Conservation (phyloP, 495 filamentous ascomycete species). For the Aspergillus avenaceus region DNA sequence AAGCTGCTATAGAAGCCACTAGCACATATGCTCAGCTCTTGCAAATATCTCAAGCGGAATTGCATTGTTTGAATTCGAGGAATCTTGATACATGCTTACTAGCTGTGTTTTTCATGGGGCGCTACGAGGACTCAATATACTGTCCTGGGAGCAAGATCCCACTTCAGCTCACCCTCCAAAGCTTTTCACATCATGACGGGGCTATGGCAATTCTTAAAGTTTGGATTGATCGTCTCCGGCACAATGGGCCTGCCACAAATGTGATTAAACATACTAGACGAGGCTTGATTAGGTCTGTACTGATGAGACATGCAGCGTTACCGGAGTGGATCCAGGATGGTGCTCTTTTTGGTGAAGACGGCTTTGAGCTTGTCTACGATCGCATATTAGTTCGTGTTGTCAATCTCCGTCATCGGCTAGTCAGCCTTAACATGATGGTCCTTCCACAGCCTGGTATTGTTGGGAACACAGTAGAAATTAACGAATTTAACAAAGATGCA, state of each 20-base stretch:
- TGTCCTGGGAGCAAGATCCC: background rate
- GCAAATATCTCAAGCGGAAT: background rate
- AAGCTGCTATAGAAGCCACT: background rate
- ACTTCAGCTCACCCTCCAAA: background rate
- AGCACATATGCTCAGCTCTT: background rate
- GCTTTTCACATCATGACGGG: constrained; percentile 1
- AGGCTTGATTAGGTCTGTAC: background rate
- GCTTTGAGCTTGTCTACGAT: background rate
- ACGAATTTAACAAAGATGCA: background rate
- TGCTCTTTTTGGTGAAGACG: background rate
- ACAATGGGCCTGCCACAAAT: background rate
- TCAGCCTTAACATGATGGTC: background rate
- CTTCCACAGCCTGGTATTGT: no score
- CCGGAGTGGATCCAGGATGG: background rate
- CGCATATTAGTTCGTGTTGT: background rate
- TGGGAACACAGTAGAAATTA: no score
- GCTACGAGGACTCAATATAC: background rate
- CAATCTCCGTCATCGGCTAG: background rate
- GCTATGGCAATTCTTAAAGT: background rate
- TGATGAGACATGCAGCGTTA: background rate
- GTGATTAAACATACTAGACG: constrained; percentile 1
- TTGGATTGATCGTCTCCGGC: background rate
- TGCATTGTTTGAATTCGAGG: background rate
- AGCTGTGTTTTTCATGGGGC: background rate
- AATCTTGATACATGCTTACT: background rate